Evolutionary conservation across 345 rosid genomes (phyloP), one percentile per base, ranked within the genome.

Genomic region (Dipteronia dyeriana): DNA sequence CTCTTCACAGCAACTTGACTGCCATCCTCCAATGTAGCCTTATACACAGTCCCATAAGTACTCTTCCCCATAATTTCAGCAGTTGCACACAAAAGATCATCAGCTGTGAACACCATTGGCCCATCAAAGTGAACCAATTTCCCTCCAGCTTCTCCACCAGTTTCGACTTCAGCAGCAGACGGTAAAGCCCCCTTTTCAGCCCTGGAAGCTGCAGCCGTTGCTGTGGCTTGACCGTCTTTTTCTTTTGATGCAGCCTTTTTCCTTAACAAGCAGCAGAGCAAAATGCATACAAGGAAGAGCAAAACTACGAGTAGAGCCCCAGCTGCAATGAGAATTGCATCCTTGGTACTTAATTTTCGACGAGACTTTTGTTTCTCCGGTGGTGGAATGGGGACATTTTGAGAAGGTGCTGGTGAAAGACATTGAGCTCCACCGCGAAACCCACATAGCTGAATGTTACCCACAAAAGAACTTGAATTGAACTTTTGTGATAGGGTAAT

Each of bases 1-100:
- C 99, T 89, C 79, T 92, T 94, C 76, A 92, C 98, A 11, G 97
- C 98, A 61, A 95, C 97, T 80, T 96, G 91, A 84, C 85, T 92
- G 39, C 98, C 97, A 82, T 94, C 97, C 81, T 96, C 98, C 65
- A 96, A 86, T 66, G 97, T 94, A 47, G 99, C 97, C 87, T 92
- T 96, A 53, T 92, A 96, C 22, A 92, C 99, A 13, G 98, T 94
- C 47, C 99, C 99, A 43, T 88, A 94, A 41, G 91, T 87, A 61
- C 98, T 96, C 82, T 96, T 96, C 47, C 99, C 99, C 97, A 96
- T 92, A 34, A 94, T 94, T 83, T 96, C 98, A 7, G 99, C 98
- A 14, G 98, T 96, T 63, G 99, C 99, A 79, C 99, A 96, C 70
- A 96, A 57, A 78, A 96, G 89, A 86, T 96, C 99, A 83, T 96